These are phyloP conservation scores for Microsporum ferrugineum DNA, from an alignment of 2,329 filamentous ascomycete genomes.

Conservation along the genomic window DNA sequence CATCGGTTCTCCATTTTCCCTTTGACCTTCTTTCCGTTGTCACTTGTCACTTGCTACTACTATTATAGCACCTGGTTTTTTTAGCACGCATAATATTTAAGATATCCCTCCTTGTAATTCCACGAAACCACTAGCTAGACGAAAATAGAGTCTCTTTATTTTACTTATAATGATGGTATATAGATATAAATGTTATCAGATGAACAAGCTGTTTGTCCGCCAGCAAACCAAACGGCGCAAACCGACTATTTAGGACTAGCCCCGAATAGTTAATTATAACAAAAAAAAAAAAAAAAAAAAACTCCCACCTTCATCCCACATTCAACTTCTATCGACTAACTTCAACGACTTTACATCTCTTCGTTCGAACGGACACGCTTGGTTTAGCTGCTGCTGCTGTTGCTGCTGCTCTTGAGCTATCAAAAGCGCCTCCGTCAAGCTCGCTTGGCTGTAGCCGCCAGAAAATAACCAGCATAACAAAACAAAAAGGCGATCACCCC, in stretches of 20 bases:
- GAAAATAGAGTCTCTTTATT: neutral
- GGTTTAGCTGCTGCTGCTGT: neutral
- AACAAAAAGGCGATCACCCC: neutral
- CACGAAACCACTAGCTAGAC: neutral
- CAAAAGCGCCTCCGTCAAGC: neutral
- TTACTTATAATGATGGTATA: too few species aligned
- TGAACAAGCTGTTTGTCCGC: neutral
- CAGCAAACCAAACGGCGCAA: neutral
- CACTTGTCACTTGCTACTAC: neutral
- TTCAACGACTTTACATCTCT: neutral
- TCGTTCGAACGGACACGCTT: neutral
- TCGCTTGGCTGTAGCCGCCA: neutral
- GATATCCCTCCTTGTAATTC: conserved; percentile 2
- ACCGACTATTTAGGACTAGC: neutral
- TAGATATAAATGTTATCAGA: neutral
- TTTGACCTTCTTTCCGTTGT: neutral
- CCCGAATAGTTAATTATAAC: neutral
- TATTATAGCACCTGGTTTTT: neutral
- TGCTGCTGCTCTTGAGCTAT: neutral
- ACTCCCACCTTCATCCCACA: neutral
- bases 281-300: neutral
- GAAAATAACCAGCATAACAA: neutral
- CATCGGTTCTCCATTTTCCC: too few species aligned
- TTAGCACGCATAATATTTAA: neutral
- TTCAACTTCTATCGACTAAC: neutral